Base-by-base conservation (phyloP, 1,284 basidiomycete genomes). In the Marasmius oreades region DNA sequence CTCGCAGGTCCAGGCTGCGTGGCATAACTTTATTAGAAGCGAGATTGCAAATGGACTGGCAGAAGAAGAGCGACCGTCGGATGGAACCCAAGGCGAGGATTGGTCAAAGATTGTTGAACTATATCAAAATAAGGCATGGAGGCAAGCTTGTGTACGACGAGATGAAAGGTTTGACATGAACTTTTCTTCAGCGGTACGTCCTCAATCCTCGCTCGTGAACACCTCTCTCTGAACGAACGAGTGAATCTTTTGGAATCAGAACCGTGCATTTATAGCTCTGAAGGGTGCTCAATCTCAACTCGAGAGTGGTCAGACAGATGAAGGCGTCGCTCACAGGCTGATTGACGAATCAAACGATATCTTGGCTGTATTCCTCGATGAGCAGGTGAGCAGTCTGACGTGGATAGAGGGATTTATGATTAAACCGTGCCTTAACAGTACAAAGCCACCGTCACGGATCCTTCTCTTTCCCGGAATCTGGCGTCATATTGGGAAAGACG, bases 151-250 rank as follows among this genome's bases (percentile, higher is more conserved):
- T 63, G 68, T 89, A 64, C 84, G 80, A 65, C 81, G 84, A 63
- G 90, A 95, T 62, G 94, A 96, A 72, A 96, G 95, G 71, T 95
- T 95, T 67, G 85, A 88, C 48, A 90, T 97, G 90, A 79, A 94
- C 72, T 80, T 93, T 63, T 76, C 83, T 28, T 81, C 88, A 60
- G 81, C 94, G 64, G 88, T 89, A 65, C 66, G 39, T 34, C 22
- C 14, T 37, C 10, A 24, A 26, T 14, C 37, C 31, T 43, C 24
- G 24, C n/a, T 36, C 2, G 10, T 42, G 3, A 31, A 23, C 14
- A 14, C 28, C 14, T 33, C 12, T 18, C n/a, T 31, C 28, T 31
- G 28, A 31, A 31, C 45, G 28, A 55, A 59, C 50, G 43, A 22
- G 59, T 55, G 60, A 64, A 54, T 53, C 63, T 46, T 61, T 52